Base-by-base conservation (phyloP, 768 basidiomycete species). In the Hebeloma cylindrosporum region DNA sequence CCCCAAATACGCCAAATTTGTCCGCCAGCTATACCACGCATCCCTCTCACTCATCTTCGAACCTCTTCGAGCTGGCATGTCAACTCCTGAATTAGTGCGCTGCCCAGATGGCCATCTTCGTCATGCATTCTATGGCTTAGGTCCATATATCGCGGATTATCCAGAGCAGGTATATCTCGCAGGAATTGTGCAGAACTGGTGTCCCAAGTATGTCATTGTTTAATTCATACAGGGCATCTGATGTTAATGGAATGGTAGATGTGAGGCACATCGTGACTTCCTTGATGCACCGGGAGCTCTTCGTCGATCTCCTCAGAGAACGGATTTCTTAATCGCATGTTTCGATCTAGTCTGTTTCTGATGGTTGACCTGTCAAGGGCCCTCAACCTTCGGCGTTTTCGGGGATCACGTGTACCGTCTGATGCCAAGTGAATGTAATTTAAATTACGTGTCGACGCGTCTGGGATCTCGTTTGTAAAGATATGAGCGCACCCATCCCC, bases 111-210 rank as follows among this genome's bases (percentile, higher is more conserved):
- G 67, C 0, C 64, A 68, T 43, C 67, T 52, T 41, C 57, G 58
- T 1, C 50, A 53, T 2, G 59, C 47, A 0, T 58, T 69, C 2
- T 71, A 53, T 39, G 43, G 51, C 7, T 46, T 69, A 5, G 66
- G 64, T 0, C 64, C 68, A 2, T 66, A 61, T 37, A 69, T 71
- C 23, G 65, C 66, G 0, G 68, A 71, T 30, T 71, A 71, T 46
- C 69, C 68, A 0, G 69, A 70, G 35, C 70, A 72, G 42, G 65
- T 62, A 0, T 59, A 45, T 38, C 45, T 67, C 0, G 40, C 60
- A 0, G 47, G 57, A 8, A 53, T 65, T 25, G 65, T 72, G 0
- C 37, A 50, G 5, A 34, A 47, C 2, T 62, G 62, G 62, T 61
- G 49, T 41, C 54, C 54, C 16, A 54, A 50, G 60, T 56, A 42